Evolutionary conservation across 495 filamentous ascomycete species (phyloP), one percentile per base, ranked within the genome.

Genomic region (Hypoxylon perforatum): DNA sequence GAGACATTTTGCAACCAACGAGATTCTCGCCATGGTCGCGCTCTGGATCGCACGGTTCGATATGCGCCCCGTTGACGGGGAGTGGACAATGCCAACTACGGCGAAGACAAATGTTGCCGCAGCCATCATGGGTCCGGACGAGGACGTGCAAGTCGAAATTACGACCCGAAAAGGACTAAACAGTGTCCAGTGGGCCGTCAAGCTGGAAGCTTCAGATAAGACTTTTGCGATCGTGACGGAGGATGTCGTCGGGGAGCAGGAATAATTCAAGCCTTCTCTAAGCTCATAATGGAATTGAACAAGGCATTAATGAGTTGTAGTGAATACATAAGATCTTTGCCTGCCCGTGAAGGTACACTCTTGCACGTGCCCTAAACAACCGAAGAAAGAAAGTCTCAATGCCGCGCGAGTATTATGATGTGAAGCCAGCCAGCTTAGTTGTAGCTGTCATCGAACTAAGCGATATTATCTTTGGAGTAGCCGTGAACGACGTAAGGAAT

Each of bases 61-160:
- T 17, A 70, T 72, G 65, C 44, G 41, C 23, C 65, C 65, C 12
- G 36, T 25, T 7, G 25, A 18, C 1, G 49, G 39, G 0, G 45
- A 56, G 1, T 75, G 70, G 73, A 59, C 57, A 30, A 15, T 69
- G n/a, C 73, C 73, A 10, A 70, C 63, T 8, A 66, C 63, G 0
- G 57, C 14, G 28, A 73, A 72, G 42, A 71, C 63, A 1, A 69
- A 67, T 28, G 57, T 71, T 30, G 69, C 69, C 9, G 52, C 63
- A 0, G 61, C 61, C 22, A 41, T 78, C 9, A 67, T 72, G 69
- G 61, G 66, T 21, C 75, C 75, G 0, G 72, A 77, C 58, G 18
- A 44, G 11, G 73, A 77, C 60, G 33, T 76, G 17, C 44, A 75
- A 36, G 67, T 77, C 18, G 70, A 76, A 36, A 55, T 78, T 17